phyloP scores from a whole-genome alignment of 192 early-diverging fungal genomes.

The Coemansia biformis region DNA sequence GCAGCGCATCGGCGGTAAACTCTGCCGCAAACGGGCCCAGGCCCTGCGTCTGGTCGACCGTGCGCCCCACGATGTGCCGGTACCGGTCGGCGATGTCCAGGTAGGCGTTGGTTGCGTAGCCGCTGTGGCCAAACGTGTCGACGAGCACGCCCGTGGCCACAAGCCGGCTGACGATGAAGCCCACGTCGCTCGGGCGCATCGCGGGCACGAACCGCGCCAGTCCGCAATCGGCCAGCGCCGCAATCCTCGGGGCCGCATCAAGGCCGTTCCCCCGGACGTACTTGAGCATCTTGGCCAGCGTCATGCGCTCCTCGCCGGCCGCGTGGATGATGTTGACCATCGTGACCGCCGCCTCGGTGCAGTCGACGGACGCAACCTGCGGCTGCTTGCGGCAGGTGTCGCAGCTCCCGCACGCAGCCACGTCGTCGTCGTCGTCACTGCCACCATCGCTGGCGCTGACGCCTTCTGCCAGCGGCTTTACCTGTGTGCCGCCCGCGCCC shows the following conservation, averaged over 20 bases:
- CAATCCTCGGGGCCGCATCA: conserved; percentile 17
- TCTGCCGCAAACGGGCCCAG: conserved; percentile 24
- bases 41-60: conserved; percentile 15
- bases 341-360: conserved; percentile 32
- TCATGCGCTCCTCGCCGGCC: conserved; percentile 25
- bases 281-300: conserved; percentile 27
- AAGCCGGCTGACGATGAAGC: conserved; percentile 55
- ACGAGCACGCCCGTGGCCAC: conserved; percentile 50
- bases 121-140: conserved; percentile 61
- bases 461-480: too few relatives aligned
- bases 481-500: too few relatives aligned
- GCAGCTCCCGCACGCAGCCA: conserved; percentile 48
- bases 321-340: conserved; percentile 21
- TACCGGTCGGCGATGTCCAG: conserved; percentile 22
- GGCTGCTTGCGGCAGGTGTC: conserved; percentile 12
- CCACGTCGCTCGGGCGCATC: conserved; percentile 41
- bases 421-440: conserved; percentile 19
- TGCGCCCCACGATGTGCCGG: conserved; percentile 7
- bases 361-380: conserved; percentile 43
- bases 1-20: conserved; percentile 16
- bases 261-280: conserved; percentile 25
- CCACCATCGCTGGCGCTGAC: conserved; percentile 1
- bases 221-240: conserved; percentile 23
- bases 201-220: conserved; percentile 8
- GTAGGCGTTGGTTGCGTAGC: conserved; percentile 59